A percentile compares a stretch with the other conserved stretches of the same genome.
These are phyloP conservation scores for Leishmania tropica DNA, from an alignment of 208 protist genomes.

Conservation along the genomic window DNA sequence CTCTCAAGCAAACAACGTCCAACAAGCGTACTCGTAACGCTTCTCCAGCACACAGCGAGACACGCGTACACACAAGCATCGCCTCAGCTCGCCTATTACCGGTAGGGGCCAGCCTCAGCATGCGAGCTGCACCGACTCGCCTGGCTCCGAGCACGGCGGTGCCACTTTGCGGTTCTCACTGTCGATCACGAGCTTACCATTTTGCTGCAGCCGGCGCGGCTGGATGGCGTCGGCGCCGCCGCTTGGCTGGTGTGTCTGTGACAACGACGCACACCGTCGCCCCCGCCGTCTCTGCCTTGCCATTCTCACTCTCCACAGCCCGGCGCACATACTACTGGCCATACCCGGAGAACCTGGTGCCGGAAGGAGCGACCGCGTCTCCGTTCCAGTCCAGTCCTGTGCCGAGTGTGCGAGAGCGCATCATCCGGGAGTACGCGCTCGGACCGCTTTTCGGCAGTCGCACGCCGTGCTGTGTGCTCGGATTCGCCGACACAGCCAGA, in stretches of 20 bases:
- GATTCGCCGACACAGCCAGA: constrained; percentile 36
- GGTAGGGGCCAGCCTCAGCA: not conserved
- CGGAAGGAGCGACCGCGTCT: constrained; percentile 54
- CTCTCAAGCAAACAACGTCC: not conserved
- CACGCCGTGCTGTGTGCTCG: constrained; percentile 61
- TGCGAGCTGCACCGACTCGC: not conserved
- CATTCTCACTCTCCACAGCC: constrained; percentile 10
- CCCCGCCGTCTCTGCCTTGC: not conserved
- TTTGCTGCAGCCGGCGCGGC: not conserved
- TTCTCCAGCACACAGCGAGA: not conserved
- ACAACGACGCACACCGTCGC: not conserved
- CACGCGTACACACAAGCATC: not conserved
- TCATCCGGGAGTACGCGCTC: constrained; percentile 78
- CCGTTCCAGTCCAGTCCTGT: constrained; percentile 76
- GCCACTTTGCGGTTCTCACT: not conserved
- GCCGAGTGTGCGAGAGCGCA: constrained; percentile 55
- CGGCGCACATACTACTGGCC: constrained; percentile 76
- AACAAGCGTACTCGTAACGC: not conserved
- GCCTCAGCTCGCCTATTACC: not conserved
- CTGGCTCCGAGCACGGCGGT: not conserved
- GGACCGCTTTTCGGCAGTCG: constrained; percentile 73
- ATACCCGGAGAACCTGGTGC: constrained; percentile 82
- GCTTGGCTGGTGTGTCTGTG: not conserved
- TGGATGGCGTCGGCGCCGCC: not conserved
- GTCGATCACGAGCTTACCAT: not conserved